Conservation (phyloP, 2,329 filamentous ascomycete genomes). For the Arthroderma uncinatum region DNA sequence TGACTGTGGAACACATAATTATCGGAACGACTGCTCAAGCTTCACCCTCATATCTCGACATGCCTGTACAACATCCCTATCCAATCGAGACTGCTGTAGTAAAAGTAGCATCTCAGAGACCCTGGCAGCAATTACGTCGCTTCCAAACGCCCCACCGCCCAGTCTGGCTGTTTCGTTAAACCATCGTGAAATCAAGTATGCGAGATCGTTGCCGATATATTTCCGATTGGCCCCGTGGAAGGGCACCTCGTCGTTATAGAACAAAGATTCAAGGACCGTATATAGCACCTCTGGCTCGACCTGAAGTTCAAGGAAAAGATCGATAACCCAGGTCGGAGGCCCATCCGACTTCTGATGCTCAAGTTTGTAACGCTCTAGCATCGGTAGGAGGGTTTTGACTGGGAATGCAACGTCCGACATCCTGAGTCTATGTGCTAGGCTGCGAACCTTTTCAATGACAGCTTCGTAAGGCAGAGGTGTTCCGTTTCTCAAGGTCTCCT, state of each 20-base stretch:
- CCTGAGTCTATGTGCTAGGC: conserved; percentile 45
- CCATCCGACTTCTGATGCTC: conserved; percentile 39
- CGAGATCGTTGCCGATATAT: conserved; percentile 49
- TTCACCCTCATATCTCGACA: conserved; percentile 32
- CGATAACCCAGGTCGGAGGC: conserved; percentile 49
- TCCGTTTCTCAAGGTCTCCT: conserved; percentile 37
- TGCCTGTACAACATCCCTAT: conserved; percentile 29
- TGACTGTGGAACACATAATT: not conserved
- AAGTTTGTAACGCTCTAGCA: conserved; percentile 45
- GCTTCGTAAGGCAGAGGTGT: conserved; percentile 39
- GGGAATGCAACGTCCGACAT: conserved; percentile 48
- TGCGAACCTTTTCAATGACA: conserved; percentile 44
- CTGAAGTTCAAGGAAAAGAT: conserved; percentile 53
- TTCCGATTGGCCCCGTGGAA: conserved; percentile 49
- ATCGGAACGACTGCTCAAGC: conserved; percentile 22
- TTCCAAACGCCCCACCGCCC: conserved; percentile 48
- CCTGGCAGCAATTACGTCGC: conserved; percentile 45
- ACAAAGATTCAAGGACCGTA: conserved; percentile 53
- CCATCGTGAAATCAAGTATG: conserved; percentile 53
- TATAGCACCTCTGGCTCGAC: conserved; percentile 52
- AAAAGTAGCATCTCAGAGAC: conserved; percentile 37
- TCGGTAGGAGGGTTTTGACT: conserved; percentile 42
- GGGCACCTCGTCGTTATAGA: conserved; percentile 55
- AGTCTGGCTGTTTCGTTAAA: conserved; percentile 45
- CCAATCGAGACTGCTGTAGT: conserved; percentile 35